Percentiles rank a stretch among this genome's conserved stretches.
phyloP scores from a whole-genome alignment of 2,329 filamentous ascomycete genomes.

The Xylariaceae sp. region DNA sequence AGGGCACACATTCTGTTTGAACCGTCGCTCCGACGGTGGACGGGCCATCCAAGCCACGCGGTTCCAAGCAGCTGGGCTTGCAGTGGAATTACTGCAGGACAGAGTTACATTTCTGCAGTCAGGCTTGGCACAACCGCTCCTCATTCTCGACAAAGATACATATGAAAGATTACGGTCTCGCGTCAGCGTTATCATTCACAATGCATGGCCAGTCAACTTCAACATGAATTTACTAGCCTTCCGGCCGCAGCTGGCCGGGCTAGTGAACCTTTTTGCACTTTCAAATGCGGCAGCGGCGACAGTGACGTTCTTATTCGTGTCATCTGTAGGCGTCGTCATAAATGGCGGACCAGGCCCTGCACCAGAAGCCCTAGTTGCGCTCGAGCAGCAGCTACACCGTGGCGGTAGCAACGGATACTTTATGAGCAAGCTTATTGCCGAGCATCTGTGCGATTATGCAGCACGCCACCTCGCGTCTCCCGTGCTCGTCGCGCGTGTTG shows the following conservation, averaged over 20 bases:
- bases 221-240: constrained; percentile 21
- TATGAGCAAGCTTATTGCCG: constrained; percentile 27
- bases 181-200: constrained; percentile 23
- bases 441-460: constrained; percentile 25
- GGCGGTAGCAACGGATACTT: constrained; percentile 23
- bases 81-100: constrained; percentile 4
- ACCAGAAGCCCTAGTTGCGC: constrained; percentile 16
- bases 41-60: constrained; percentile 4
- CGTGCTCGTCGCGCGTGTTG: constrained; percentile 23
- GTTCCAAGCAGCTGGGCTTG: constrained; percentile 7
- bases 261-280: constrained; percentile 22
- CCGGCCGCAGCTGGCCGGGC: constrained; percentile 19
- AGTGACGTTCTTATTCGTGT: constrained; percentile 22
- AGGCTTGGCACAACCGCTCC: constrained; percentile 19
- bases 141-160: constrained; percentile 11
- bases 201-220: constrained; percentile 28
- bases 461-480: constrained; percentile 13
- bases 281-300: constrained; percentile 7
- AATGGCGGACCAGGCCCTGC: constrained; percentile 3
- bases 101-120: constrained; percentile 24
- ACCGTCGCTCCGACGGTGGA: constrained; percentile 23
- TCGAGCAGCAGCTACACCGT: background rate
- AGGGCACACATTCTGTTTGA: constrained; percentile 29
- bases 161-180: constrained; percentile 14
- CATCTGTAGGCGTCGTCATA: constrained; percentile 20